Base-by-base conservation (phyloP, 495 filamentous ascomycete genomes). In the Aspergillus diversus region DNA sequence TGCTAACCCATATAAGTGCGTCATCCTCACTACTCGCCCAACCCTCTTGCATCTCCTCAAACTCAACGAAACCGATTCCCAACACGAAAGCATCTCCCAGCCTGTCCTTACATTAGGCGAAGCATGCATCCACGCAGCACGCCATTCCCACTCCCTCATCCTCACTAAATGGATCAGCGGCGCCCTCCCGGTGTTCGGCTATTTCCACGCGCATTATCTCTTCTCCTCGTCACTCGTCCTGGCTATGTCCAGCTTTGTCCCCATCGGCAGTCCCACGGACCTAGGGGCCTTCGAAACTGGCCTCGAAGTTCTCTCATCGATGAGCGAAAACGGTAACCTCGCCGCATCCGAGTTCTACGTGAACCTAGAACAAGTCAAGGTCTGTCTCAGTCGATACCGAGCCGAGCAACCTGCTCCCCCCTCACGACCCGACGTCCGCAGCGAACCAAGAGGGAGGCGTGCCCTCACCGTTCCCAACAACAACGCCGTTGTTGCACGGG, bases 191-290 rank as follows among this genome's bases (percentile, higher is more conserved):
- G 74, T 73, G 7, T 81, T 80, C 59, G 79, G 77, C 17, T 81
- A 78, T 66, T 80, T 80, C 65, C 75, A 79, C 63, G 73, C 78
- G 0, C 77, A 80, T 58, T 81, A 80, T 57, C 76, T 81, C 15
- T 81, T 81, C 59, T 80, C 79, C 31, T 73, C 75, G 0, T 73
- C 73, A 0, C 64, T 79, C 1, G 73, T 79, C 15, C 65, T 81
- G 6, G 75, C 78, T 37, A 80, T 80, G 72, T 80, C 78, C 35
- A 75, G 70, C 55, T 77, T 80, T 57, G 71, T 78, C 3, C 73
- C 77, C 1, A 74, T 77, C 54, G 77, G 75, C 17, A 77, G 65
- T 46, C 67, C 75, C 0, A 66, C 66, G 7, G 78, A 80, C 55
- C 67, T 75, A 59, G 66, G 59, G 3, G 69, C 70, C 0, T 78